Conservation (phyloP, 495 filamentous ascomycete genomes). For the Hypoxylon trugodes region DNA sequence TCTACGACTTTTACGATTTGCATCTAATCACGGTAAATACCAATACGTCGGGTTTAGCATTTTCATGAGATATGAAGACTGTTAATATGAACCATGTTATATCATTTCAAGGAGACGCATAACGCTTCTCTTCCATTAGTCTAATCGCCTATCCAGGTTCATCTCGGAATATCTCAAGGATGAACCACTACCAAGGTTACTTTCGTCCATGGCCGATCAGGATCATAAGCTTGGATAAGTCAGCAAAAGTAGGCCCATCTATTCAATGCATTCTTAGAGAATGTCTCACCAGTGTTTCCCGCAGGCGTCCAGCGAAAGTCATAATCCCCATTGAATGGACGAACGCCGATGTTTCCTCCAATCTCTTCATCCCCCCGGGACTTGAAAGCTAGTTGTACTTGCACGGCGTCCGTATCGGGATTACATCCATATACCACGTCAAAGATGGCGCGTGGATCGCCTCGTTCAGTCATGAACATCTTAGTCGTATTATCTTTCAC, state of each 20-base stretch:
- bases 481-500: slow-evolving; percentile 63
- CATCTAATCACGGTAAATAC: background rate
- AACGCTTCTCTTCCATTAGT: too few species aligned
- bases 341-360: slow-evolving; percentile 55
- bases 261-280: background rate
- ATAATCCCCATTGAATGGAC: slow-evolving; percentile 49
- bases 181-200: slow-evolving; percentile 45
- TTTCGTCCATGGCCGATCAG: slow-evolving; percentile 47
- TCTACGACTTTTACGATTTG: background rate
- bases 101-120: too few species aligned
- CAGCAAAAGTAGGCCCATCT: background rate
- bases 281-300: slow-evolving; percentile 52
- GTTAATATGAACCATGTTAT: too few species aligned
- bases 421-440: slow-evolving; percentile 60
- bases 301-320: slow-evolving; percentile 58
- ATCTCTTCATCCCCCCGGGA: slow-evolving; percentile 42
- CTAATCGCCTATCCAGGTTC: too few species aligned
- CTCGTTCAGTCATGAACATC: slow-evolving; percentile 62
- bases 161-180: background rate
- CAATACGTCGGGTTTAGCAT: background rate
- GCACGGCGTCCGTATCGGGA: slow-evolving; percentile 55
- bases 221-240: slow-evolving; percentile 43
- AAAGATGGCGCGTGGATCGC: slow-evolving; percentile 57
- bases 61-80: background rate
- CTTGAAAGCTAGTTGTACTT: slow-evolving; percentile 54